A percentile compares a stretch with the other conserved stretches of the same genome.
These are phyloP conservation scores for Zymoseptoria pseudotritici DNA, from an alignment of 2,329 filamentous ascomycete species.

Conservation along the genomic window DNA sequence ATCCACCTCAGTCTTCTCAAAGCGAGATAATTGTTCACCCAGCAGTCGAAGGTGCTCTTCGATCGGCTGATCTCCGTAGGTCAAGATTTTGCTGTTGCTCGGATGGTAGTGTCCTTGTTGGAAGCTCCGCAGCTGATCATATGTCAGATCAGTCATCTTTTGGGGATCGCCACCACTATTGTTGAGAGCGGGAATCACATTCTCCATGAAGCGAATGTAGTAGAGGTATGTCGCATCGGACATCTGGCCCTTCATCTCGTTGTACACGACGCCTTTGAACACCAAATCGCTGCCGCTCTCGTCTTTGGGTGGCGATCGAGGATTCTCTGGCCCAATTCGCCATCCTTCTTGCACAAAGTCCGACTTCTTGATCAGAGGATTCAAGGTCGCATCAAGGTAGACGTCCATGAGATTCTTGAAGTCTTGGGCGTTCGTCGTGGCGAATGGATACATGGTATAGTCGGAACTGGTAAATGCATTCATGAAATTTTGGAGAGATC, in stretches of 20 bases:
- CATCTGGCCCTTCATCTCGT: slow-evolving; percentile 99
- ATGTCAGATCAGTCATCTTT: slow-evolving; percentile 91
- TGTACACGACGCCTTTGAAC: slow-evolving; percentile 98
- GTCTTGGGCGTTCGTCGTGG: slow-evolving; percentile 90
- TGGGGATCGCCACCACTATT: slow-evolving; percentile 95
- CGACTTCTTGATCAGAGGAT: slow-evolving; percentile 78
- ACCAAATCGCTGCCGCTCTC: slow-evolving; percentile 55
- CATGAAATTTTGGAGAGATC: slow-evolving; percentile 99
- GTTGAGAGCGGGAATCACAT: slow-evolving; percentile 88
- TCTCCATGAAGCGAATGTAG: slow-evolving; percentile 91
- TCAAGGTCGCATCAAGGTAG: slow-evolving; percentile 88
- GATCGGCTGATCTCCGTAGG: slow-evolving; percentile 88
- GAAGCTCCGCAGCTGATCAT: slow-evolving; percentile 80
- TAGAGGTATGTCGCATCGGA: slow-evolving; percentile 94
- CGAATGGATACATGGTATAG: slow-evolving; percentile 96
- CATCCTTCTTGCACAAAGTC: slow-evolving; percentile 97
- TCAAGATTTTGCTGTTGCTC: slow-evolving; percentile 92
- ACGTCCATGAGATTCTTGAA: slow-evolving; percentile 95
- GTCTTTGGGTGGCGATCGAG: slow-evolving; percentile 41
- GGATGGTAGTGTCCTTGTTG: slow-evolving; percentile 93
- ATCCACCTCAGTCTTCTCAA: slow-evolving; percentile 63
- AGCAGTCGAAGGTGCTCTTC: slow-evolving; percentile 73
- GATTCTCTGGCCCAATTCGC: slow-evolving; percentile 90
- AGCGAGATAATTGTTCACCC: slow-evolving; percentile 63
- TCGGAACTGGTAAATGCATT: slow-evolving; percentile 96